Conservation (phyloP, 2,329 filamentous ascomycete genomes). For the Sclerotinia spermophila region DNA sequence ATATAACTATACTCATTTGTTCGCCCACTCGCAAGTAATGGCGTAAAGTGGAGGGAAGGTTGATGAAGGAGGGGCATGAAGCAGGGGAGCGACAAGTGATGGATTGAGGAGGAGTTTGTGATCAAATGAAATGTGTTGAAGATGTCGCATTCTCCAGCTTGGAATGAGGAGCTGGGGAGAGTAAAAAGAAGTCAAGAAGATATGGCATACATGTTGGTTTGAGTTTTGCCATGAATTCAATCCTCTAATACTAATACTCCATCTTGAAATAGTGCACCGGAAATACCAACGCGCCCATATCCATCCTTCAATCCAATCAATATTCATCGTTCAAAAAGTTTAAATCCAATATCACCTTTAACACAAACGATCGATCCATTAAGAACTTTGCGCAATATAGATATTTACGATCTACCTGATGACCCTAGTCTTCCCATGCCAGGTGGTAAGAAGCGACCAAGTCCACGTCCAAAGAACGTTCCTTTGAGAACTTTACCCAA, state of each 20-base stretch:
- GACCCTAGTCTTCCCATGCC: slow-evolving; percentile 12
- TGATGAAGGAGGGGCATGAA: neutral
- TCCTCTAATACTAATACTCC: neutral
- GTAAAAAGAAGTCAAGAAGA: neutral
- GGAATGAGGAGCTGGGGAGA: neutral
- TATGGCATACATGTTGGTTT: neutral
- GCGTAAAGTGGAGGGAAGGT: neutral
- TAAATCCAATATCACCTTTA: slow-evolving; percentile 2
- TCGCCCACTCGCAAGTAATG: neutral
- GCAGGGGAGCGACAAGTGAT: neutral
- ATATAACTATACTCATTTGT: neutral
- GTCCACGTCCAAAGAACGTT: slow-evolving; percentile 14
- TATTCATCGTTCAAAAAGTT: neutral
- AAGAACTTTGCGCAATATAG: slow-evolving; percentile 20
- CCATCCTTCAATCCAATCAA: slow-evolving; percentile 31
- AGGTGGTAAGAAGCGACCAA: slow-evolving; percentile 20
- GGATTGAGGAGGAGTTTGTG: neutral
- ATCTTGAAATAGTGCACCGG: neutral
- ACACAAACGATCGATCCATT: slow-evolving; percentile 22
- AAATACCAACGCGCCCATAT: neutral
- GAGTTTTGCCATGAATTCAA: neutral
- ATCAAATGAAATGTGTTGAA: neutral
- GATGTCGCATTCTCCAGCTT: neutral
- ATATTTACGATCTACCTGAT: slow-evolving; percentile 23
- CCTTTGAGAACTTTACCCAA: slow-evolving; percentile 20